A percentile compares a stretch with the other conserved stretches of the same genome.
These are phyloP conservation scores for Pseudonectria foliicola DNA, from an alignment of 2,329 filamentous ascomycete species.

Conservation along the genomic window DNA sequence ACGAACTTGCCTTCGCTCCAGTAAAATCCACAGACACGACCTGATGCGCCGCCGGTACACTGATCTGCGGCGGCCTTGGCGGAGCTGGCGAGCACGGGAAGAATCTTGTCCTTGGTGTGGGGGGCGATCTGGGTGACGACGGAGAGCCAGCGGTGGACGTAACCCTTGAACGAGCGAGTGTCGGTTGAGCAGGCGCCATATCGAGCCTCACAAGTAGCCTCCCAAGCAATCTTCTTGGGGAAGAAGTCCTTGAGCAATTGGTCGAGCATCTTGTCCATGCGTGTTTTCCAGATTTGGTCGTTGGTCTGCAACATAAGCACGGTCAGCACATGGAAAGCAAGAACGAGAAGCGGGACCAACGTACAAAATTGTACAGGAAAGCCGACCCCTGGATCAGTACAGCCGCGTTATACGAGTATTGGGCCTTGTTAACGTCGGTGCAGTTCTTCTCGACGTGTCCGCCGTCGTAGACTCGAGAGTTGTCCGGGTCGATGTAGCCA, in stretches of 20 bases:
- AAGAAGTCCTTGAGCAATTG: conserved; percentile 46
- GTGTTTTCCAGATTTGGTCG: conserved; percentile 47
- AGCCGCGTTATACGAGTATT: conserved; percentile 62
- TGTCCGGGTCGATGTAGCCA: conserved; percentile 51
- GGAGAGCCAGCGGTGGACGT: conserved; percentile 59
- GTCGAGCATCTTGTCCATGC: conserved; percentile 48
- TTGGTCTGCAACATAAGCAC: conserved; percentile 34
- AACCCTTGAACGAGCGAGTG: conserved; percentile 67
- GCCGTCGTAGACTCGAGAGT: conserved; percentile 59
- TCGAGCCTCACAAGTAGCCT: conserved; percentile 56
- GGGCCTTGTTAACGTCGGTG: conserved; percentile 51
- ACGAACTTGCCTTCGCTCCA: conserved; percentile 46
- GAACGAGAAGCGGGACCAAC: conserved; percentile 13
- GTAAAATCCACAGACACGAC: conserved; percentile 56
- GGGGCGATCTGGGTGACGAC: conserved; percentile 57
- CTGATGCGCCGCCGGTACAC: conserved; percentile 52
- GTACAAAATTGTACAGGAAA: conserved; percentile 59
- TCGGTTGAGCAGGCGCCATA: conserved; percentile 58
- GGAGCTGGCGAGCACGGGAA: conserved; percentile 51
- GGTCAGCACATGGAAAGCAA: conserved; percentile 7
- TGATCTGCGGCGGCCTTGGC: conserved; percentile 52
- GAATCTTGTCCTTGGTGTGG: conserved; percentile 45
- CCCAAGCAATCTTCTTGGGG: conserved; percentile 52
- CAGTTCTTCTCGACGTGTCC: conserved; percentile 52
- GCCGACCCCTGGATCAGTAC: conserved; percentile 56